Evolutionary conservation across 129 eudicot genomes (phyloP), one percentile per base, ranked within the genome.

Genomic region (Arctium minus): DNA sequence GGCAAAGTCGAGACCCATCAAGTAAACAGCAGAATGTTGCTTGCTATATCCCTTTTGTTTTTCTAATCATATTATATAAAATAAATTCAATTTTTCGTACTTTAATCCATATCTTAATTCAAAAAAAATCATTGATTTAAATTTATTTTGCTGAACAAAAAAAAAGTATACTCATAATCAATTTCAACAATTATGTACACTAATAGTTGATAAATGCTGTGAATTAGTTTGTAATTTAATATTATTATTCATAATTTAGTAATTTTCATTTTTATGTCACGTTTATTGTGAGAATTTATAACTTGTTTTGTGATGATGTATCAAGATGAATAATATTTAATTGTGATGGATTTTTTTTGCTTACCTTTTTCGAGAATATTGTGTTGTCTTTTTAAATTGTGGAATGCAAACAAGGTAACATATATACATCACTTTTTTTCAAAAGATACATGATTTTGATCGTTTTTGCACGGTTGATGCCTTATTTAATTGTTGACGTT

Each of bases 11-110:
- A 84, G 76, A 73, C 50, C 80, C 70, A 44, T 72, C 70, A 84
- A 79, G 53, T 44, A 42, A 78, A 73, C 80, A 79, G 77, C 77
- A 76, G 86, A 83, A 76, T 83, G 86, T 83, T 83, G 78, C 82
- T 76, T 77, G 33, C 77, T 38, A 5, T 27, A 30, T 11, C 70
- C 69, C 70, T 13, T 31, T 33, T 53, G 31, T 73, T 40, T 40
- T 40, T 13, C 44, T 40, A 8, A 17, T n/a, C 67, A 56, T 56
- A 56, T 17, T 56, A 17, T 56, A 53, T 50, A 12, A 42, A 5
- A 2, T 11, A 46, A 46, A 5, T 8, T 5, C 10, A 42, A 42
- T 42, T 42, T 42, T 42, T 42, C 10, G 6, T 42, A 42, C 48
- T 33, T 33, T 33, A 33, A 33, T 33, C 36, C 36, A 33, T 33